A percentile compares a stretch with the other conserved stretches of the same genome.
These are phyloP conservation scores for Stachybotrys chartarum DNA, from an alignment of 2,329 filamentous ascomycete genomes.

Conservation along the genomic window DNA sequence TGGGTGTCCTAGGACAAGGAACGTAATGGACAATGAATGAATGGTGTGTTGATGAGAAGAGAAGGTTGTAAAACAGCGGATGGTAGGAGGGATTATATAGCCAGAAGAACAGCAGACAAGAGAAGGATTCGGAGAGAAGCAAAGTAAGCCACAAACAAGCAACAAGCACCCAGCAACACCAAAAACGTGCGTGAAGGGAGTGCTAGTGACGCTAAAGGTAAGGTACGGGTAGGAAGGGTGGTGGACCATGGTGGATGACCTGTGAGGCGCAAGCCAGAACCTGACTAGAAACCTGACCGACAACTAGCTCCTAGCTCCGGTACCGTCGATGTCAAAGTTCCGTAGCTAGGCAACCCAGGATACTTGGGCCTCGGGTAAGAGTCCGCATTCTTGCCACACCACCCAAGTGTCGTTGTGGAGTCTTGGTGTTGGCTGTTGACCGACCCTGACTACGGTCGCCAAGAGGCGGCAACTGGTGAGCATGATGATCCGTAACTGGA, in stretches of 20 bases:
- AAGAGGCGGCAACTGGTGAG: too few relatives aligned
- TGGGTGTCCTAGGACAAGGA: slow-evolving; percentile 20
- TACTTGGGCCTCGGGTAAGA: not conserved
- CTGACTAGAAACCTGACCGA: not conserved
- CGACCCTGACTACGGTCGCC: too few relatives aligned
- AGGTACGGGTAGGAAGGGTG: slow-evolving; percentile 3
- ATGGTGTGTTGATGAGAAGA: slow-evolving; percentile 6
- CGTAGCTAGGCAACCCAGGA: too few relatives aligned
- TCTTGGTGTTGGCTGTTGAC: too few relatives aligned
- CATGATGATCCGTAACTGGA: too few relatives aligned
- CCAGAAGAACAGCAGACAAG: not conserved
- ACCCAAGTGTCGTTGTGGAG: too few relatives aligned
- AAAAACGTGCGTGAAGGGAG: not conserved
- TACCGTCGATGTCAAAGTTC: too few relatives aligned
- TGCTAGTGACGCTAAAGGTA: slow-evolving; percentile 1
- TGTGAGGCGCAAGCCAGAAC: not conserved
- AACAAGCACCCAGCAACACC: not conserved
- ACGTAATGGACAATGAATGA: slow-evolving; percentile 15
- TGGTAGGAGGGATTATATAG: slow-evolving; percentile 2
- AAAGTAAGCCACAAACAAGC: not conserved
- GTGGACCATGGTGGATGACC: not conserved
- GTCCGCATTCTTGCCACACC: too few relatives aligned
- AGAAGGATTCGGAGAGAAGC: not conserved
- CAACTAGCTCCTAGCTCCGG: not conserved
- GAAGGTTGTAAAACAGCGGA: slow-evolving; percentile 6